A percentile compares a stretch with the other conserved stretches of the same genome.
Evolutionary conservation across 1,139 yeast genomes (phyloP).

Genomic region (Protomyces pachydermus): DNA sequence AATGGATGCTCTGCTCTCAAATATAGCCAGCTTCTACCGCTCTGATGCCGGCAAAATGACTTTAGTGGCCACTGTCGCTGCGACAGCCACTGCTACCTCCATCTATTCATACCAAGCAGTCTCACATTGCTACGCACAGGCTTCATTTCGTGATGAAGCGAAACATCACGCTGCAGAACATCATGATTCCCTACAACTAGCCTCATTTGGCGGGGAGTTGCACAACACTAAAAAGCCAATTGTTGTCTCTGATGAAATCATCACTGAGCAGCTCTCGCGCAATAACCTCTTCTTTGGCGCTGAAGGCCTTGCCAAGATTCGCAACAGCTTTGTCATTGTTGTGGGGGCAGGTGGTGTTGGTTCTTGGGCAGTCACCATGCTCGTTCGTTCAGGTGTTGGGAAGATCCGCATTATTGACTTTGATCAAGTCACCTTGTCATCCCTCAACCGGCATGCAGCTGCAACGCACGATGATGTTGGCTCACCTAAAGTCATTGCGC

Average conservation of each 20-base stretch:
- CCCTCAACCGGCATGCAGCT: slow-evolving; percentile 89
- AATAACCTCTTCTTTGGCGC: slow-evolving; percentile 87
- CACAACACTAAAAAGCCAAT: background rate
- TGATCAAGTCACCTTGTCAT: slow-evolving; percentile 89
- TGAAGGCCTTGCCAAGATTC: slow-evolving; percentile 71
- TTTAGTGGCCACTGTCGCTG: slow-evolving; percentile 10
- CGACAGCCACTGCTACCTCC: slow-evolving; percentile 19
- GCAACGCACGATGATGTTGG: slow-evolving; percentile 89
- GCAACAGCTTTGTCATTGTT: slow-evolving; percentile 69
- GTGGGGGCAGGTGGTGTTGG: slow-evolving; percentile 99
- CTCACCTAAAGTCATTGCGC: slow-evolving; percentile 59
- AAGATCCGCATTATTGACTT: slow-evolving; percentile 78
- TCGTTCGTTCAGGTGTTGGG: slow-evolving; percentile 83
- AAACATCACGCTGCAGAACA: slow-evolving; percentile 4
- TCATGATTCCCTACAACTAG: slow-evolving; percentile 9
- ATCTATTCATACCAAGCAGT: slow-evolving; percentile 16
- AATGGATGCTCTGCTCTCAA: background rate
- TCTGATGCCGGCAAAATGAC: slow-evolving; percentile 13
- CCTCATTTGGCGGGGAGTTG: slow-evolving; percentile 2
- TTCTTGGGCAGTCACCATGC: slow-evolving; percentile 91
- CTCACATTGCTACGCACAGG: background rate
- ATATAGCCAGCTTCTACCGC: background rate
- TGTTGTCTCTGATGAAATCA: slow-evolving; percentile 55
- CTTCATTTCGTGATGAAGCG: background rate
- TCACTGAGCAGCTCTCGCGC: slow-evolving; percentile 85